Conservation (phyloP, 495 filamentous ascomycete genomes). For the Hypoxylon fuscum region DNA sequence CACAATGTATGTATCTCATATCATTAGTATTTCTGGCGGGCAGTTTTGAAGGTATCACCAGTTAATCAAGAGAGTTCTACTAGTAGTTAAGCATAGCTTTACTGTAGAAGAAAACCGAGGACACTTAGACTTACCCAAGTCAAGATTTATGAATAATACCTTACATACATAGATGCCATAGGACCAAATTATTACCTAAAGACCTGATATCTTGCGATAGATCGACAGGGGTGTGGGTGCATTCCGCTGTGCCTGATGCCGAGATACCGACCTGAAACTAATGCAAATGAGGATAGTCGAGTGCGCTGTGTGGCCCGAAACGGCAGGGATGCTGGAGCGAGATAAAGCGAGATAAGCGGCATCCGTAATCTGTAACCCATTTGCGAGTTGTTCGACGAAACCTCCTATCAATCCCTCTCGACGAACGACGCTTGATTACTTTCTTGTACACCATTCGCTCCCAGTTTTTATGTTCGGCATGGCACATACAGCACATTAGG, state of each 20-base stretch:
- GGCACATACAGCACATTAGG: slow-evolving; percentile 5
- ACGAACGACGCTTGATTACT: slow-evolving; percentile 27
- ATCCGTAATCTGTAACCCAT: neutral
- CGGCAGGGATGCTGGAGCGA: slow-evolving; percentile 18
- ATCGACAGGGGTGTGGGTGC: neutral
- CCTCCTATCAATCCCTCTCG: neutral
- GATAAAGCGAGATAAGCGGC: slow-evolving; percentile 26
- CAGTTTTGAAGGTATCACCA: too few species aligned
- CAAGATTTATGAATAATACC: too few species aligned
- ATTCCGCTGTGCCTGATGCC: slow-evolving; percentile 5
- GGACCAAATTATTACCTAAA: too few species aligned
- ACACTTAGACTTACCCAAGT: too few species aligned
- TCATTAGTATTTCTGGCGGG: too few species aligned
- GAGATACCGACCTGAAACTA: slow-evolving; percentile 24
- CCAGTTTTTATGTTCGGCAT: slow-evolving; percentile 32
- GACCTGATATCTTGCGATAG: slow-evolving; percentile 1
- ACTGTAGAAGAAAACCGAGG: too few species aligned
- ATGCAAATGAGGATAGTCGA: slow-evolving; percentile 19
- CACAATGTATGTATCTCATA: too few species aligned
- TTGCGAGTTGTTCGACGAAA: neutral
- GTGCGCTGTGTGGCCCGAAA: slow-evolving; percentile 17
- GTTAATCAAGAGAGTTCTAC: too few species aligned
- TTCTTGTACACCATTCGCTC: slow-evolving; percentile 20
- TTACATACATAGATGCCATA: too few species aligned
- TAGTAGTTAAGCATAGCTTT: too few species aligned